Evolutionary conservation across 169 alveolate species (phyloP), one percentile per base, ranked within the genome.

Genomic region (Plasmodium sp.): DNA sequence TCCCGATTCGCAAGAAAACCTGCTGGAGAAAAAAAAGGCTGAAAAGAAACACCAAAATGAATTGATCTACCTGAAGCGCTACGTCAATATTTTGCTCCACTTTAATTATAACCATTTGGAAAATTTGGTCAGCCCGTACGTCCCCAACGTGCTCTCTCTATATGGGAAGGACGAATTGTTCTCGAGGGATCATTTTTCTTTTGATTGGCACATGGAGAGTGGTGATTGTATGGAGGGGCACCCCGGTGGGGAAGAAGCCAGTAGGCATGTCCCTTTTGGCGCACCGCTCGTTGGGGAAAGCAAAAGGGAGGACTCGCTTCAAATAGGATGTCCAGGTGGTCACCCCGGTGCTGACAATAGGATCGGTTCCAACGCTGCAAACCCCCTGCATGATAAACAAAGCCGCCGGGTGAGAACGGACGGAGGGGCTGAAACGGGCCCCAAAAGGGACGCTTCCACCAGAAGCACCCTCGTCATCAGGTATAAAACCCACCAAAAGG

Each of bases 101-200:
- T 92, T 54, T 41, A 92, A 92, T 43, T 92, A 92, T 36, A 73
- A 82, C 77, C 92, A 92, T 48, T n/a, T 82, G 31, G 95, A 92
- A 92, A 92, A 92, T 81, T 41, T 71, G 34, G 14, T 72, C 33
- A 92, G 73, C 34, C 79, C 84, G 10, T 54, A 92, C 79, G 58
- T 92, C 56, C 95, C 95, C 18, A 92, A 71, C 56, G 62, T 81
- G 14, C 58, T 81, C 14, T 92, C 92, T 6, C 84, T 58, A 33
- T 81, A 81, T 92, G 51, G 82, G 51, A 81, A 92, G 39, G 39
- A 82, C 39, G 39, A 71, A 12, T 45, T 71, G 7, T 92, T 33
- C 39, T 71, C 92, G 6, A 81, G 12, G 36, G 95, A 92, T 54
- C n/a, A 72, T 71, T 51, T 90, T 81, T 71, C 36, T 14, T 86